These are phyloP conservation scores for Acanthamoeba sp. DNA, from an alignment of 208 protist genomes.

Conservation along the genomic window DNA sequence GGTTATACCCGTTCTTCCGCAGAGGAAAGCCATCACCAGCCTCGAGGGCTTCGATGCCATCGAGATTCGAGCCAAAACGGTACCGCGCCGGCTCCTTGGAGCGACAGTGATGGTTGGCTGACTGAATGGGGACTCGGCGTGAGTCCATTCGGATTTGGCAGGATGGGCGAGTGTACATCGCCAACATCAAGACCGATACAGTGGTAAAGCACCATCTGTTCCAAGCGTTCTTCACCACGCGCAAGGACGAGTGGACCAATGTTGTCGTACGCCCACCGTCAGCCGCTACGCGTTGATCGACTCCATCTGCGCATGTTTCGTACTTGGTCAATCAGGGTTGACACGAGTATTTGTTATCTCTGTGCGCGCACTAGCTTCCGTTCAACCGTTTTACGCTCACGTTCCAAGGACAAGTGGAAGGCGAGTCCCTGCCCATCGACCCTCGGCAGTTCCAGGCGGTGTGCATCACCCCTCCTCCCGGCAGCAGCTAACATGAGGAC, in stretches of 20 bases:
- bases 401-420: conserved; percentile 59
- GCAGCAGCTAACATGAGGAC: neutral
- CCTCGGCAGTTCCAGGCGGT: conserved; percentile 52
- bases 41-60: conserved; percentile 34
- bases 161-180: conserved; percentile 63
- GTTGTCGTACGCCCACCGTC: neutral
- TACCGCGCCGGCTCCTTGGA: neutral
- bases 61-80: conserved; percentile 53
- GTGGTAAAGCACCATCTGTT: conserved; percentile 53
- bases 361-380: neutral
- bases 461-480: neutral
- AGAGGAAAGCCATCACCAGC: neutral
- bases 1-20: neutral
- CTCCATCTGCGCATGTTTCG: too few relatives aligned
- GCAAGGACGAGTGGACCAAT: conserved; percentile 56
- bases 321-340: too few relatives aligned
- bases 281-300: neutral
- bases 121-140: neutral
- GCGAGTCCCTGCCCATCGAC: conserved; percentile 52
- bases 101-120: neutral
- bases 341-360: too few relatives aligned
- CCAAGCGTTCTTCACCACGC: conserved; percentile 63
- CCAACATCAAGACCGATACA: conserved; percentile 42
- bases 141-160: neutral
- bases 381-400: conserved; percentile 68